Conservation (phyloP, 2,329 filamentous ascomycete species). For the Didymella segeticola region DNA sequence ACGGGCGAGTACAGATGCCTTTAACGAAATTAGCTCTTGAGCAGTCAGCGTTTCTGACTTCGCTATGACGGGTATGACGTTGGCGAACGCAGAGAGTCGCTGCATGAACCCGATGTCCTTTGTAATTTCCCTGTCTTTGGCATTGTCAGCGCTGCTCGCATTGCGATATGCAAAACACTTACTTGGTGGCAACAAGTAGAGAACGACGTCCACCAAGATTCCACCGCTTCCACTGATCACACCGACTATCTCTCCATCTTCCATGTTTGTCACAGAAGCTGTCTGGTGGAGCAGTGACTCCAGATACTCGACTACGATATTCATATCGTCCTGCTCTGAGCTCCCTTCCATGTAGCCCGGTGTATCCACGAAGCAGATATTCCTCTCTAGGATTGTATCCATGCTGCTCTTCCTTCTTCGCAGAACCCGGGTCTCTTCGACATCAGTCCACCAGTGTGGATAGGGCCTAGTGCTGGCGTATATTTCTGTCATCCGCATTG, state of each 20-base stretch:
- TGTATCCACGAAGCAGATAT: conserved; percentile 92
- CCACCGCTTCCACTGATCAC: conserved; percentile 83
- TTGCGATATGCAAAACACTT: conserved; percentile 37
- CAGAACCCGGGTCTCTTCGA: conserved; percentile 68
- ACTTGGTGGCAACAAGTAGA: conserved; percentile 83
- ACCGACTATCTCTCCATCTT: conserved; percentile 75
- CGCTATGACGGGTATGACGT: conserved; percentile 82
- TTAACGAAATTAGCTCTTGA: conserved; percentile 65
- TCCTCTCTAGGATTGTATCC: conserved; percentile 84
- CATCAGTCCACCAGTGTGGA: conserved; percentile 86
- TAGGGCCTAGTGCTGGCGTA: conserved; percentile 66
- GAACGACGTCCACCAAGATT: conserved; percentile 80
- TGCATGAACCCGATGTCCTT: conserved; percentile 76
- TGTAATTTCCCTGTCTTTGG: conserved; percentile 47
- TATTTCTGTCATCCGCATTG: conserved; percentile 48
- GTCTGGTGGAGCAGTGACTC: conserved; percentile 72
- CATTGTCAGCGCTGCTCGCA: conserved; percentile 27
- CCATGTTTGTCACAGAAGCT: conserved; percentile 66
- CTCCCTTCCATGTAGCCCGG: conserved; percentile 64
- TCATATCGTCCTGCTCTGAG: conserved; percentile 34
- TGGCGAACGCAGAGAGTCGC: conserved; percentile 74
- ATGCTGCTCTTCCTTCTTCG: conserved; percentile 70
- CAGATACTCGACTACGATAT: conserved; percentile 68
- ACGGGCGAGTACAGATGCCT: conserved; percentile 64
- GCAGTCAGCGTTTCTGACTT: conserved; percentile 73